phyloP scores from a whole-genome alignment of 192 early-diverging fungal genomes.

The Radiomyces spectabilis region DNA sequence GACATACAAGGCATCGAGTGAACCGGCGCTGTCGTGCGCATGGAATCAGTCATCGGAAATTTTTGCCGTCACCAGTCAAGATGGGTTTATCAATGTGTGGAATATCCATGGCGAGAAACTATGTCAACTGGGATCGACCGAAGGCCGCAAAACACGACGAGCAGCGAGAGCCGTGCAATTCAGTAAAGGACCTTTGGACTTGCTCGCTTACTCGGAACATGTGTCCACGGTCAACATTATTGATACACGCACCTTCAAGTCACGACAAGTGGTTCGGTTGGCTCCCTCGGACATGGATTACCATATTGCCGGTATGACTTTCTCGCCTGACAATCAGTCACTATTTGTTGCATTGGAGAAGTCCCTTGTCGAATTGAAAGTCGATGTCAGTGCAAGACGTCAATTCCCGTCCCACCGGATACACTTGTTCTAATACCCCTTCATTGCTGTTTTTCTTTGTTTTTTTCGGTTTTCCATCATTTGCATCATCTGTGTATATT shows the following conservation, averaged over 20 bases:
- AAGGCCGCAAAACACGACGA: not conserved
- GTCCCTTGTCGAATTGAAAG: not conserved
- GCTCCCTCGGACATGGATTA: slow-evolving; percentile 51
- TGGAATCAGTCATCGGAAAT: not conserved
- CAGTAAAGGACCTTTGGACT: slow-evolving; percentile 59
- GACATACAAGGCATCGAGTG: not conserved
- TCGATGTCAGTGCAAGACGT: not conserved
- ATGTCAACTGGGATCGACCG: not conserved
- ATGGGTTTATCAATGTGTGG: not conserved
- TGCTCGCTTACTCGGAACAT: slow-evolving; percentile 70
- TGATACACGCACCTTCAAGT: slow-evolving; percentile 75
- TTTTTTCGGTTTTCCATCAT: too few species aligned
- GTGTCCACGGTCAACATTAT: slow-evolving; percentile 76
- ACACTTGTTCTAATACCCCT: too few species aligned
- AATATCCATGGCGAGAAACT: not conserved
- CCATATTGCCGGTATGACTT: slow-evolving; percentile 74
- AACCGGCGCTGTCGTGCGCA: not conserved
- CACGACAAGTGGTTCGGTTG: slow-evolving; percentile 72
- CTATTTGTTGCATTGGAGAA: slow-evolving; percentile 57
- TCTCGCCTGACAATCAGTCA: slow-evolving; percentile 67
- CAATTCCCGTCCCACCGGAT: not conserved
- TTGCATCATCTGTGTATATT: too few species aligned
- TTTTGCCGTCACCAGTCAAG: slow-evolving; percentile 1
- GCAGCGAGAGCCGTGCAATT: not conserved
- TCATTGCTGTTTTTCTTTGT: too few species aligned